Evolutionary conservation across 192 early-diverging fungal species (phyloP), one percentile per base, ranked within the genome.

Genomic region (Umbelopsis vinacea): DNA sequence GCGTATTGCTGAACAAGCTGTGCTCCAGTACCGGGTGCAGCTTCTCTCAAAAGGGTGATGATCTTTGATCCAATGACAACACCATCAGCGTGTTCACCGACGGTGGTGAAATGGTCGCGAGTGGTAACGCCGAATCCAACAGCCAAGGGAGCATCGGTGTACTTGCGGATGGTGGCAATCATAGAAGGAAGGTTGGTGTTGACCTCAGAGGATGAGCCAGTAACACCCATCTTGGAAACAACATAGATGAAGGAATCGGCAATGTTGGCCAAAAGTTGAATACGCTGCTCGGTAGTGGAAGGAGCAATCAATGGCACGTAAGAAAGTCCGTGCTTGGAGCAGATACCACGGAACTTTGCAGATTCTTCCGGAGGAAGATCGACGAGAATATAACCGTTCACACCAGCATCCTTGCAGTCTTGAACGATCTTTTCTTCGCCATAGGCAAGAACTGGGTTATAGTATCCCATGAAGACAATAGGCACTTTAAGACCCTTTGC

Each of bases 381-480:
- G 7, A 99, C 97, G 45, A 97, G 88, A 80, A 99, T 98, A 79
- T 95, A 98, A 15, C 98, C 98, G 74, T 97, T 90, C 26, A 98
- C 90, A 52, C 96, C 95, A 54, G 88, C 93, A 53, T 89, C 81
- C 38, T 86, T 89, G 81, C 97, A 96, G 52, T 94, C 91, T 45
- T 89, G 74, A 77, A 97, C 93, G 47, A 99, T 85, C 67, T 83
- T 82, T 76, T 91, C 78, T 84, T 98, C 96, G 24, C 98, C 98
- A 79, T 97, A 98, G 74, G 89, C 93, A 71, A 96, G 87, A 69
- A 98, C 90, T 46, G 98, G 96, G 84, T 99, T 99, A 86, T 94
- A 97, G 89, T 99, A 99, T 29, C 96, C 98, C 97, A 99, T 98
- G 73, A 99, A 95, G 23, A 99, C 86, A 50, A 99, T 86, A 5